Evolutionary conservation across 352 stramenopile species (phyloP).

Genomic region (Pythium brassicae): DNA sequence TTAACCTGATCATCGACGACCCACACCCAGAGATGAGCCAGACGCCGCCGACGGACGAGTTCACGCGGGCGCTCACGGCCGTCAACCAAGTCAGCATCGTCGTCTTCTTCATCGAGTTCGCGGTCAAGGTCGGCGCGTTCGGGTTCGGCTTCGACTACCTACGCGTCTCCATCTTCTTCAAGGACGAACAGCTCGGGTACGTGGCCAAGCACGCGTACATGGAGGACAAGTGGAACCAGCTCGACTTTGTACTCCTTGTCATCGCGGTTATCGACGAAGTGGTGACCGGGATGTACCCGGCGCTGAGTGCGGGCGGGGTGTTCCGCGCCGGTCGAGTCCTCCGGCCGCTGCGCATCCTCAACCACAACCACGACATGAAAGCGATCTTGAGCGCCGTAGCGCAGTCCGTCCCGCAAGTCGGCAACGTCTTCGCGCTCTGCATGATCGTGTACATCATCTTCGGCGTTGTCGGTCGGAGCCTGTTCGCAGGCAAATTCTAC

Average conservation of each 20-base stretch:
- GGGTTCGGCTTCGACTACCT: slow-evolving; percentile 70
- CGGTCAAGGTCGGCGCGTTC: slow-evolving; percentile 44
- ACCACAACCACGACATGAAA: slow-evolving; percentile 80
- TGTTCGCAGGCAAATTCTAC: slow-evolving; percentile 68
- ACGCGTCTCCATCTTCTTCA: slow-evolving; percentile 49
- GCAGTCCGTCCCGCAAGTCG: slow-evolving; percentile 62
- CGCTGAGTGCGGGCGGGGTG: slow-evolving; percentile 41
- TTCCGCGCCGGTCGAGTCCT: slow-evolving; percentile 68
- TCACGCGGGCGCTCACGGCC: slow-evolving; percentile 28
- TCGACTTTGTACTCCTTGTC: slow-evolving; percentile 57
- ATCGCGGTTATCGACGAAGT: slow-evolving; percentile 54
- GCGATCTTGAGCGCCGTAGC: slow-evolving; percentile 63
- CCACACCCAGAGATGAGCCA: slow-evolving; percentile 58
- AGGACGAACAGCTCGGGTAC: slow-evolving; percentile 59
- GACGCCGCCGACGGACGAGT: slow-evolving; percentile 26
- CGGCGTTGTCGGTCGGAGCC: slow-evolving; percentile 54
- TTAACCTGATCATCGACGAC: slow-evolving; percentile 69
- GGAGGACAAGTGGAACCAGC: slow-evolving; percentile 74
- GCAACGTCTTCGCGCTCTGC: slow-evolving; percentile 69
- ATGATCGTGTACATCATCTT: slow-evolving; percentile 80
- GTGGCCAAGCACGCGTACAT: slow-evolving; percentile 68
- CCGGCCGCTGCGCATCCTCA: slow-evolving; percentile 62
- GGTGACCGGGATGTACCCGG: slow-evolving; percentile 37
- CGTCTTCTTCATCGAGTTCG: slow-evolving; percentile 54
- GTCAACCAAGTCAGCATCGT: slow-evolving; percentile 44